Percentiles rank a stretch among this genome's conserved stretches.
phyloP scores from a whole-genome alignment of 208 protist genomes.

The Leptomonas seymouri region DNA sequence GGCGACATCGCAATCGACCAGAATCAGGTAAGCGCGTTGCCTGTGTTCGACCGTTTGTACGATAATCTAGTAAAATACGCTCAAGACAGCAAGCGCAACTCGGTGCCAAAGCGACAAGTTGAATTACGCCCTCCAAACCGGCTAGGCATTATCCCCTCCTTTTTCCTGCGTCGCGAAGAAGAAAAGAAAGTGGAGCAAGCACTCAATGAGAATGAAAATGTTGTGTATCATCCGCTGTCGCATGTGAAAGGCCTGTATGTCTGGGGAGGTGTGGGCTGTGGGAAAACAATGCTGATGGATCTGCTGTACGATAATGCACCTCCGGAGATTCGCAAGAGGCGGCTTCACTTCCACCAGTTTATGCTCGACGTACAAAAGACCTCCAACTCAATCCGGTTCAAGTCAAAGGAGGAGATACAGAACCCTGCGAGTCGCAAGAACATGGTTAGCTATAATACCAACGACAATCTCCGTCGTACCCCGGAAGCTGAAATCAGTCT shows the following conservation, averaged over 20 bases:
- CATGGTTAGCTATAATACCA: constrained; percentile 62
- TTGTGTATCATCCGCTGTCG: constrained; percentile 77
- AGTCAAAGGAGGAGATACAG: constrained; percentile 59
- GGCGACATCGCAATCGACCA: constrained; percentile 64
- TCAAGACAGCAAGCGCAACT: constrained; percentile 35
- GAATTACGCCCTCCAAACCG: constrained; percentile 84
- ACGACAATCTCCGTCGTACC: constrained; percentile 53
- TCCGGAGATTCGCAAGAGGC: constrained; percentile 75
- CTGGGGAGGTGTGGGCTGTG: constrained; percentile 96
- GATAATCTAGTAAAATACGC: constrained; percentile 70
- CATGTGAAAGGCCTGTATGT: constrained; percentile 93
- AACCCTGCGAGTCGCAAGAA: constrained; percentile 32
- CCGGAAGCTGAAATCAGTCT: constrained; percentile 72
- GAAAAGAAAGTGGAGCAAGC: constrained; percentile 73
- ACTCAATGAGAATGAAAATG: constrained; percentile 36
- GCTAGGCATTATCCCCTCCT: constrained; percentile 77
- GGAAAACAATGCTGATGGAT: constrained; percentile 97
- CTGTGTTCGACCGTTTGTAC: constrained; percentile 83
- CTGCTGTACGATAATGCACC: constrained; percentile 91
- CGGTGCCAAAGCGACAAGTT: constrained; percentile 53
- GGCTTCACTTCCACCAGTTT: constrained; percentile 97
- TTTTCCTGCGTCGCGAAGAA: constrained; percentile 77
- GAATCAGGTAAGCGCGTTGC: constrained; percentile 64
- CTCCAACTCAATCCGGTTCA: constrained; percentile 72
- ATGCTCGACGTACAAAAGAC: constrained; percentile 96